Percentiles rank a stretch among this genome's conserved stretches.
phyloP scores from a whole-genome alignment of 768 basidiomycete species.

The Serendipita sp. region DNA sequence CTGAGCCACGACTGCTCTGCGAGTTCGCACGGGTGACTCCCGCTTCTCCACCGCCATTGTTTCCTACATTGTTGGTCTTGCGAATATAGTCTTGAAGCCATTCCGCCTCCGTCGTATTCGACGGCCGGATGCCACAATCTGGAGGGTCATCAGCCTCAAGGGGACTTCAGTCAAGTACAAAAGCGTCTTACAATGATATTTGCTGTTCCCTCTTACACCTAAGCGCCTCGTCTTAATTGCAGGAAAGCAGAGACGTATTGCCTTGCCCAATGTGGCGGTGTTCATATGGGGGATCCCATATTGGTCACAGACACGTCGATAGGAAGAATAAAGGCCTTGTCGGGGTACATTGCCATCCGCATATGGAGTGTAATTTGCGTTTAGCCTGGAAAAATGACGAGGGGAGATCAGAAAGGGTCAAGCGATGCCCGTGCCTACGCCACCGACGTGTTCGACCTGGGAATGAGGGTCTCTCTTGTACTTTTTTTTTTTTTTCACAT shows the following conservation, averaged over 20 bases:
- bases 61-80: constrained; percentile 50
- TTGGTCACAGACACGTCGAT: constrained; percentile 78
- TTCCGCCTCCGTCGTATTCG: constrained; percentile 80
- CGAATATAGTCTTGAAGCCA: constrained; percentile 86
- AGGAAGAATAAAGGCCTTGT: constrained; percentile 88
- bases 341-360: constrained; percentile 87
- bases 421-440: not conserved
- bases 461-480: too few species aligned
- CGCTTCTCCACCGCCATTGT: constrained; percentile 31
- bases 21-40: constrained; percentile 8
- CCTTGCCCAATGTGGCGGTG: constrained; percentile 89
- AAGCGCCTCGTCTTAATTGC: constrained; percentile 89
- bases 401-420: not conserved
- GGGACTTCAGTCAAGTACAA: constrained; percentile 18
- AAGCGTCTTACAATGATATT: constrained; percentile 63
- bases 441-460: not conserved
- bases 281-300: constrained; percentile 91
- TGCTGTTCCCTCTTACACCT: constrained; percentile 86
- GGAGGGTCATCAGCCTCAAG: constrained; percentile 18
- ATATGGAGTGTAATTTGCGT: constrained; percentile 75
- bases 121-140: constrained; percentile 88
- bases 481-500: too few species aligned
- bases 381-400: not conserved
- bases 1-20: constrained; percentile 37
- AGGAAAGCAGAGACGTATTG: constrained; percentile 82